Conservation (phyloP, 129 eudicot genomes). For the Artemisia argyi region DNA sequence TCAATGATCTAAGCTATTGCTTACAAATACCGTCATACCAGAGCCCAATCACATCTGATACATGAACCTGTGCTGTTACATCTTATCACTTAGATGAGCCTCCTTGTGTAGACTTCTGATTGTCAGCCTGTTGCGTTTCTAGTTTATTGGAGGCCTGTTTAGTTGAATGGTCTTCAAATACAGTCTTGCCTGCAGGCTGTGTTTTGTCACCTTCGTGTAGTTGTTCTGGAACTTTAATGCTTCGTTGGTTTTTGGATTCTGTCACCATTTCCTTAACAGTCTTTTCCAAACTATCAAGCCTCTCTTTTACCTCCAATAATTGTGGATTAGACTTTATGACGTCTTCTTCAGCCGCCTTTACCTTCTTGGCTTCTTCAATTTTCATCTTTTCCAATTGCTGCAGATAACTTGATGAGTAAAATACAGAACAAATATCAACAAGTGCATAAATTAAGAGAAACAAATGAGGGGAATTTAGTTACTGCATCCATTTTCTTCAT, state of each 20-base stretch:
- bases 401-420: background rate
- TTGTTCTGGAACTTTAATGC: constrained; percentile 10
- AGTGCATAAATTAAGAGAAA: constrained; percentile 3
- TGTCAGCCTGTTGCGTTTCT: background rate
- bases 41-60: background rate
- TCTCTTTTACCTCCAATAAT: constrained; percentile 69
- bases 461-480: constrained; percentile 24
- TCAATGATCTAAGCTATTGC: no score
- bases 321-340: constrained; percentile 46
- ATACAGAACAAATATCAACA: constrained; percentile 1
- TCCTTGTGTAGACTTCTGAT: constrained; percentile 15
- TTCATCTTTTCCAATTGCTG: constrained; percentile 63
- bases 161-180: background rate
- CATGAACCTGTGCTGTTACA: constrained; percentile 1
- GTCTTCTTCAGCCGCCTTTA: constrained; percentile 42
- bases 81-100: constrained; percentile 3
- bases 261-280: constrained; percentile 54
- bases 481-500: constrained; percentile 96
- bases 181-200: constrained; percentile 9
- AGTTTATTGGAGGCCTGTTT: constrained; percentile 16
- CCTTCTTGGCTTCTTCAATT: constrained; percentile 56
- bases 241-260: constrained; percentile 51
- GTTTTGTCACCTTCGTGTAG: constrained; percentile 14
- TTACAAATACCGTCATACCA: no score
- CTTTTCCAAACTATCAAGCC: constrained; percentile 69